phyloP scores from a whole-genome alignment of 306 rosid species.

The Prunus fruticosa region DNA sequence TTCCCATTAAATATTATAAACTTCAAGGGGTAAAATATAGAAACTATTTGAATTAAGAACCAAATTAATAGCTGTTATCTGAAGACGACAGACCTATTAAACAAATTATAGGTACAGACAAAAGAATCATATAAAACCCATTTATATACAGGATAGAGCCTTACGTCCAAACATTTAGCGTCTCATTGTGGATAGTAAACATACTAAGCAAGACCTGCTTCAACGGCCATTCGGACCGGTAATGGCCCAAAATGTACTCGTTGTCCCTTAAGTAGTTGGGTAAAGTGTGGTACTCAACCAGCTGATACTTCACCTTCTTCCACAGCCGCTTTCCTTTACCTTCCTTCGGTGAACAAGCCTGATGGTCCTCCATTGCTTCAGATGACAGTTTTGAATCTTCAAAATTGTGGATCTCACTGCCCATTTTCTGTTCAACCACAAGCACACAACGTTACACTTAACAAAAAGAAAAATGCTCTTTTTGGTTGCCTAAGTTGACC shows the following conservation, averaged over 20 bases:
- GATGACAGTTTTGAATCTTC: constrained; percentile 22
- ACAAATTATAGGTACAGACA: background rate
- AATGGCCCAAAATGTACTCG: constrained; percentile 75
- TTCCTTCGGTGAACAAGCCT: constrained; percentile 26
- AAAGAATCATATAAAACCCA: background rate
- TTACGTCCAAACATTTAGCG: constrained; percentile 99
- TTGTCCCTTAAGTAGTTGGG: constrained; percentile 88
- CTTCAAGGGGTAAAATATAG: background rate
- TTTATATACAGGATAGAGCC: constrained; percentile 13
- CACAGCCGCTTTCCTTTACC: constrained; percentile 74
- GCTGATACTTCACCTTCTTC: constrained; percentile 93
- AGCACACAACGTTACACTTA: background rate
- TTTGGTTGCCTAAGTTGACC: background rate
- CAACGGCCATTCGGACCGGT: constrained; percentile 89
- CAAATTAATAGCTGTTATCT: background rate
- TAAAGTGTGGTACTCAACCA: constrained; percentile 81
- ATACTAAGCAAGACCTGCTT: constrained; percentile 82
- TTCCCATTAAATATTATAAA: background rate
- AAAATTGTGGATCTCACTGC: constrained; percentile 3
- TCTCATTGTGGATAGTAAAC: constrained; percentile 88
- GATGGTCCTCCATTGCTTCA: constrained; percentile 35
- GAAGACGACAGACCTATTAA: background rate
- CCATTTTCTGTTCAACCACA: constrained; percentile 32
- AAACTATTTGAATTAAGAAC: background rate
- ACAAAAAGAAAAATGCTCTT: background rate